These are phyloP conservation scores for Carex scoparia DNA, from an alignment of 176 grass and related monocot species.

Conservation along the genomic window DNA sequence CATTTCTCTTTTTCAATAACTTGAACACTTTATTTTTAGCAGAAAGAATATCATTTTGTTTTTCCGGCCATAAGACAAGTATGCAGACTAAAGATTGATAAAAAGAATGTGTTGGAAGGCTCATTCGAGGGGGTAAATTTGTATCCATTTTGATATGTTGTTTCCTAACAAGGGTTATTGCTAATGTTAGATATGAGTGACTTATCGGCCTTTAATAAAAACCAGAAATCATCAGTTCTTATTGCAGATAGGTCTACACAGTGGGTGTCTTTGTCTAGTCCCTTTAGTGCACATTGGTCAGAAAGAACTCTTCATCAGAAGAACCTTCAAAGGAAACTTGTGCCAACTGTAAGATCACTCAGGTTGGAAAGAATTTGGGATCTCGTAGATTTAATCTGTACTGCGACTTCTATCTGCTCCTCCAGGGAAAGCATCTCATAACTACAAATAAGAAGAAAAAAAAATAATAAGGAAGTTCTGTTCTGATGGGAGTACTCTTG, in stretches of 20 bases:
- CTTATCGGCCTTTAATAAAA: background rate
- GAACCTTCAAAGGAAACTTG: conserved; percentile 64
- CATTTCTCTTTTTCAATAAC: background rate
- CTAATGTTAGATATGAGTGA: conserved; percentile 7
- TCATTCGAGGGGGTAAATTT: background rate
- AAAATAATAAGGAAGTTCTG: background rate
- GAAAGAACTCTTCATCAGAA: background rate
- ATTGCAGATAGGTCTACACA: background rate
- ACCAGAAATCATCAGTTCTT: background rate
- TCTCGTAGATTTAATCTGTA: conserved; percentile 71
- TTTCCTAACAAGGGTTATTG: conserved; percentile 2
- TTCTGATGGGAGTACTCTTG: too few species aligned
- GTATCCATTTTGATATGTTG: background rate
- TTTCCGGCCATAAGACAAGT: background rate
- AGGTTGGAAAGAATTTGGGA: conserved; percentile 81
- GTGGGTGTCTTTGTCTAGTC: background rate
- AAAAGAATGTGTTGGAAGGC: background rate
- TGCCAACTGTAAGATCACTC: conserved; percentile 67
- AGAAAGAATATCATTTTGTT: background rate
- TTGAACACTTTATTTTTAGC: background rate
- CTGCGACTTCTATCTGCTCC: conserved; percentile 84
- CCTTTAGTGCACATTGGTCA: conserved; percentile 11
- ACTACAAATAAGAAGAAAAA: conserved; percentile 33
- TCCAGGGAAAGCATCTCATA: conserved; percentile 87
- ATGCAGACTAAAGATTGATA: background rate